Base-by-base conservation (phyloP, 2,329 filamentous ascomycete genomes). In the Sarocladiaceae sp. region DNA sequence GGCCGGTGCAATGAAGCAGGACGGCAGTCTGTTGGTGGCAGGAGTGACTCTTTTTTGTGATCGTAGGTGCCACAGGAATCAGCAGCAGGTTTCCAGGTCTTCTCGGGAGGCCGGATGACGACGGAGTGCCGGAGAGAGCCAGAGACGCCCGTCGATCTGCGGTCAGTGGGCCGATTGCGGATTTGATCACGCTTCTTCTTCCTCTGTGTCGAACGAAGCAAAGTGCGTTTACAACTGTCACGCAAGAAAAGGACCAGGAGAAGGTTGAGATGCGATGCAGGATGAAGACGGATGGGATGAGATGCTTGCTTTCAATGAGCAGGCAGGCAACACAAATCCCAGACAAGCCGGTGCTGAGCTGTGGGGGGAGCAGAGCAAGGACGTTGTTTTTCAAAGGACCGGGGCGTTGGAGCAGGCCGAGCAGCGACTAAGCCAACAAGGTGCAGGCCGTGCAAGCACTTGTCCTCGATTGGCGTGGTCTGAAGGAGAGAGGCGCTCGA, bases 1-100 rank as follows among this genome's bases (percentile, higher is more conserved):
- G 53, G 50, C 49, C 53, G 46, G 45, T 52, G 31, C 32, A 46
- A 44, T 45, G 24, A 39, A 27, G 43, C 43, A 35, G 32, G 45
- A 33, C 40, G 46, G 43, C 32, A 37, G 47, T 48, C 39, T 7
- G 40, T 13, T 9, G 23, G 23, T n/a, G 23, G 23, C 37, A 41
- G 37, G 23, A 41, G 19, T 18, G n/a, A 18, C 16, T 24, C 23
- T 27, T 41, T 41, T 41, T 15, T 29, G 7, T 41, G 19, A 21
- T 41, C 21, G 37, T 18, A 41, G 23, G 26, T 29, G 26, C 26
- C 26, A 16, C 11, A 16, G 15, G 32, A 15, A 7, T n/a, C 23
- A 42, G 39, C 39, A 42, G 27, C 26, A 29, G 26, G 26, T n/a
- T 32, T 32, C 26, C 26, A 33, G 18, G 40, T 32, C n/a, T 32